Base-by-base conservation (phyloP, 1,284 basidiomycete genomes). In the Leccinum holopus region DNA sequence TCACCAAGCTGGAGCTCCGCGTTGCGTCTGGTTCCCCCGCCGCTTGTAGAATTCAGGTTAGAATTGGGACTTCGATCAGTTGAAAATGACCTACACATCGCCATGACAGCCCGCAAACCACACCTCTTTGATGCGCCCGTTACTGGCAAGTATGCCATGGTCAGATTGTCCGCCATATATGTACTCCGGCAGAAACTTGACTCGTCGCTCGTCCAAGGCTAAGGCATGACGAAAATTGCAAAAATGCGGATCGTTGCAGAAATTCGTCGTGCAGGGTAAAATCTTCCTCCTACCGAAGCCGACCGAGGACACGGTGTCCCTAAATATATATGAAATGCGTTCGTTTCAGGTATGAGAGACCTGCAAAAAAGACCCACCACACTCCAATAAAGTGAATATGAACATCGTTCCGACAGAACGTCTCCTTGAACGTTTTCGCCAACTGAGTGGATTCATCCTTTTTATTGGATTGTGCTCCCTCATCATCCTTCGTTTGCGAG, bases 321-420 rank as follows among this genome's bases (percentile, higher is more conserved):
- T 74, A 7, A 33, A 37, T 32, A 47, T 3, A 8, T 25, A 11
- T 8, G 18, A 32, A 18, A 47, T 47, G 44, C 5, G 7, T 5
- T 51, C 49, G 12, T 18, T 47, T 18, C 18, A 44, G 4, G 44
- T 11, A 47, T 3, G 44, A 1, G n/a, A 47, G 44, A n/a, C 39
- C 25, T 2, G 12, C 12, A 18, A 51, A 28, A 51, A 18, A 58
- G 18, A 65, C 70, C 47, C 57, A 77, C 77, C 77, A 80, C 4
- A 68, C 76, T 6, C 78, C 77, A 3, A 80, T 65, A 55, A 79
- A 79, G 68, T 79, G 77, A 10, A 79, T 63, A 21, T 66, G 65
- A 41, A 73, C 67, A 1, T 65, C 6, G 12, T 32, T 61, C 59
- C 72, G 69, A 55, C 70, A 74, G 28, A 75, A 75, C 4, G 70